Base-by-base conservation (phyloP, 2,329 filamentous ascomycete species). In the Epichloe brachyelytri region DNA sequence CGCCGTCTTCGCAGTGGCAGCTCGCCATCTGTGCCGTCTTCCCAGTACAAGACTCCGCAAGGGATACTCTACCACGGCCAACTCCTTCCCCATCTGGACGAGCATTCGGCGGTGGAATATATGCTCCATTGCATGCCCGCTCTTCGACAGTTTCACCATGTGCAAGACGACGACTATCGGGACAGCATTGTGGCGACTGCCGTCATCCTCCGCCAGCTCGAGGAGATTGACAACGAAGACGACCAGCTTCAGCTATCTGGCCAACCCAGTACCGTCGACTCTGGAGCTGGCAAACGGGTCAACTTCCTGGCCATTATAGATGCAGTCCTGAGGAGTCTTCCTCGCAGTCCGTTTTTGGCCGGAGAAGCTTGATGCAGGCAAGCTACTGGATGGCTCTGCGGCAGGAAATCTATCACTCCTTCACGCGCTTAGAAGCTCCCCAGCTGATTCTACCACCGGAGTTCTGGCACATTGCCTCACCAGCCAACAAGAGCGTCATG, bases 301-400 rank as follows among this genome's bases (percentile, higher is more conserved):
- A 70, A 70, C 55, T 70, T 70, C 48, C 59, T 70, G 2, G 64
- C 68, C 17, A 68, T 70, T 12, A 69, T 69, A 10, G 66, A 70
- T 38, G 65, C 67, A 0, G 67, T 70, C 2, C 49, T 70, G 15
- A 55, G 68, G 33, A 68, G 67, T 43, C 63, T 65, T 3, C 65
- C 2, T 65, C 67, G 1, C 60, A 65, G 48, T 60, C 64, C 17
- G 60, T 68, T n/a, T 67, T 69, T 37, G 62, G 62, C 1, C 61
- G 60, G 22, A 56, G 66, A 34, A 63, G 65, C 22, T 58, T 70
- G 14, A 65, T 68, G 48, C 68, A 68, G 41, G 68, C 68, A 0
- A 62, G 67, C 6, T 70, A 70, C 50, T 70, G 68, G 68, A 69
- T 70, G 61, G 68, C 68, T 2, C 59, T 70, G 19, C 50, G 68